Evolutionary conservation across 1,284 basidiomycete genomes (phyloP).

Genomic region (Fereydounia khargensis): DNA sequence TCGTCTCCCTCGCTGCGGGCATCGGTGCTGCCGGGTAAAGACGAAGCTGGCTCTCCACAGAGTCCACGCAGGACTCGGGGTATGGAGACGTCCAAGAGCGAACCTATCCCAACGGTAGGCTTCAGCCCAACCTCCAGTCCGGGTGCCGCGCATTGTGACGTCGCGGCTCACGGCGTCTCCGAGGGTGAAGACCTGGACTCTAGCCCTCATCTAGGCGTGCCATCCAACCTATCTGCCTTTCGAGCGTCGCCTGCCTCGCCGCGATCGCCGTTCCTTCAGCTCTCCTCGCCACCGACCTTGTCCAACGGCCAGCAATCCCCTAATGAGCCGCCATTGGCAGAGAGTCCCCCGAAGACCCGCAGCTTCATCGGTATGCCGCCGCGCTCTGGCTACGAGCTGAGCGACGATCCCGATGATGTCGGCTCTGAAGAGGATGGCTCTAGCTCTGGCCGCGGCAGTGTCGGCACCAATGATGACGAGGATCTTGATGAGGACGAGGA

Average conservation of each 20-base stretch:
- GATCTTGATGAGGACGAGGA: constrained; percentile 36
- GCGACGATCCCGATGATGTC: constrained; percentile 56
- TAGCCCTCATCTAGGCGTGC: no score
- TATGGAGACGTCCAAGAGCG: constrained; percentile 13
- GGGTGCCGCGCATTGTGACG: background rate
- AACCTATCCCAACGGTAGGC: constrained; percentile 21
- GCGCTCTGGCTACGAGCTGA: constrained; percentile 54
- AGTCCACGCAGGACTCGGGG: background rate
- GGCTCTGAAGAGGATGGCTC: constrained; percentile 54
- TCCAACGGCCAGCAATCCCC: background rate
- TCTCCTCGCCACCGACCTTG: constrained; percentile 1
- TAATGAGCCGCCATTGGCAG: constrained; percentile 15
- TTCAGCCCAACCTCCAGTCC: constrained; percentile 10
- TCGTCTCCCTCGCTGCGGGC: constrained; percentile 27
- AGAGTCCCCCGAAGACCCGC: constrained; percentile 54
- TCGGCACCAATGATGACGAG: constrained; percentile 45
- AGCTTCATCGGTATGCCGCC: constrained; percentile 57
- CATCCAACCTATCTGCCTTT: background rate
- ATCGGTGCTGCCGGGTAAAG: background rate
- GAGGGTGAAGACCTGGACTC: background rate
- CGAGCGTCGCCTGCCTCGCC: constrained; percentile 24
- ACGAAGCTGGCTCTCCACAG: background rate
- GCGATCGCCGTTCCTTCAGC: constrained; percentile 29
- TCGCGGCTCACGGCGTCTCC: background rate
- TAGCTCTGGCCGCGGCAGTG: constrained; percentile 41